These are phyloP conservation scores for Neofusicoccum sp. DNA, from an alignment of 2,329 filamentous ascomycete species.

Conservation along the genomic window DNA sequence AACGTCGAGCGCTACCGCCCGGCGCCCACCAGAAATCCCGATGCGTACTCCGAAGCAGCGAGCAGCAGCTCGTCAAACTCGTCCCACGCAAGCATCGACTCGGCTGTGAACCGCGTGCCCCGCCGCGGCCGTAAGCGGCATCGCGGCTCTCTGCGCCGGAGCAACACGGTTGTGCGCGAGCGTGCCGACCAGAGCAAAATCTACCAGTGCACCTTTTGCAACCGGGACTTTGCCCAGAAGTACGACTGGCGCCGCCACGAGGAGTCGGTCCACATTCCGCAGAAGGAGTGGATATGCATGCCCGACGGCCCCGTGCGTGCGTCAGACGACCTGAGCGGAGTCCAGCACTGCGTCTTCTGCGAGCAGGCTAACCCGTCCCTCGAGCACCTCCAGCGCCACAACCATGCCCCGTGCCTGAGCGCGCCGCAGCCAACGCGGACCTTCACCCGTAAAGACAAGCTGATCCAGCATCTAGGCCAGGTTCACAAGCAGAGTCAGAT, in stretches of 20 bases:
- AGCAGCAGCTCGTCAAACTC: constrained; percentile 24
- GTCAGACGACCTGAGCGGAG: constrained; percentile 46
- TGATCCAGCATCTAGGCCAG: constrained; percentile 50
- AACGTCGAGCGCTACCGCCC: background rate
- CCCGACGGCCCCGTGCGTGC: constrained; percentile 47
- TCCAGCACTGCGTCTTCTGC: constrained; percentile 54
- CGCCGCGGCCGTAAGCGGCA: constrained; percentile 27
- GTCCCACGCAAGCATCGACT: constrained; percentile 25
- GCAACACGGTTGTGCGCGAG: constrained; percentile 21
- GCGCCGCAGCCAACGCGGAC: constrained; percentile 54
- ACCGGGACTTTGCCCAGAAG: constrained; percentile 48
- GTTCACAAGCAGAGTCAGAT: constrained; percentile 54
- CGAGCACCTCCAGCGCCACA: constrained; percentile 51
- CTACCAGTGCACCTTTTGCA: constrained; percentile 54
- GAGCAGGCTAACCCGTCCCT: constrained; percentile 43
- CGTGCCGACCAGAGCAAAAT: constrained; percentile 29
- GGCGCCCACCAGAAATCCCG: background rate
- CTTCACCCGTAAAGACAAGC: constrained; percentile 51
- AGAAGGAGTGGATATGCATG: constrained; percentile 61
- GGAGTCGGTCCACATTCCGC: constrained; percentile 59
- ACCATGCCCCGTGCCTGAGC: constrained; percentile 58
- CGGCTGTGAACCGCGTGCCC: constrained; percentile 23
- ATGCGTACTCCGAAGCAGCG: constrained; percentile 19
- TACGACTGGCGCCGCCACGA: constrained; percentile 63
- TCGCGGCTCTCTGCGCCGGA: constrained; percentile 18